These are phyloP conservation scores for Rhizopus microsporus DNA, from an alignment of 371 early-diverging fungal species.

Conservation along the genomic window DNA sequence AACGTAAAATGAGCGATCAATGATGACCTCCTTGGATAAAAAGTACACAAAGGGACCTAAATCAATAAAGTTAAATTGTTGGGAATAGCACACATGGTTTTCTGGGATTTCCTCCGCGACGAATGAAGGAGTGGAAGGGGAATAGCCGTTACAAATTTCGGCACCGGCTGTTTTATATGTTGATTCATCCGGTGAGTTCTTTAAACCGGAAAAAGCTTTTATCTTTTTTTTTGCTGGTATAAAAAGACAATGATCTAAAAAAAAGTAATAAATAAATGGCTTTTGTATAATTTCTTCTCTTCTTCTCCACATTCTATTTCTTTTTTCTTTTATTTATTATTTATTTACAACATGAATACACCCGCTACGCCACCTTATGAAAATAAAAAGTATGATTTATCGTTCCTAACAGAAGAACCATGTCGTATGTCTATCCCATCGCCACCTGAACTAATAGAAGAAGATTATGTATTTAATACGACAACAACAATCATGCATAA, in stretches of 20 bases:
- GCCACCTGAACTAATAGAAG: constrained; percentile 29
- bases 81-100: too few species aligned
- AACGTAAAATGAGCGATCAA: background rate
- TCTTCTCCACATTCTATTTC: too few species aligned
- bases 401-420: constrained; percentile 4
- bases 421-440: constrained; percentile 25
- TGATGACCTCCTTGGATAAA: too few species aligned
- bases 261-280: background rate
- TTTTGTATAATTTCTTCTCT: too few species aligned
- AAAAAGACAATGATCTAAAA: background rate
- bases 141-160: background rate
- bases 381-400: constrained; percentile 18
- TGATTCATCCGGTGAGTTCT: background rate
- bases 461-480: constrained; percentile 1
- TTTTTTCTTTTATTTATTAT: background rate
- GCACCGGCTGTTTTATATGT: background rate
- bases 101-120: too few species aligned
- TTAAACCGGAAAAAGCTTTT: background rate
- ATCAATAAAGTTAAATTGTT: too few species aligned
- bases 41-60: too few species aligned
- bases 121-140: too few species aligned
- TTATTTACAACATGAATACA: constrained; percentile 12
- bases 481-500: constrained; percentile 2
- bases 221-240: background rate
- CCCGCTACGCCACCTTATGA: constrained; percentile 36